Conservation (phyloP, 768 basidiomycete species). For the Strobilomyces dryophilus region DNA sequence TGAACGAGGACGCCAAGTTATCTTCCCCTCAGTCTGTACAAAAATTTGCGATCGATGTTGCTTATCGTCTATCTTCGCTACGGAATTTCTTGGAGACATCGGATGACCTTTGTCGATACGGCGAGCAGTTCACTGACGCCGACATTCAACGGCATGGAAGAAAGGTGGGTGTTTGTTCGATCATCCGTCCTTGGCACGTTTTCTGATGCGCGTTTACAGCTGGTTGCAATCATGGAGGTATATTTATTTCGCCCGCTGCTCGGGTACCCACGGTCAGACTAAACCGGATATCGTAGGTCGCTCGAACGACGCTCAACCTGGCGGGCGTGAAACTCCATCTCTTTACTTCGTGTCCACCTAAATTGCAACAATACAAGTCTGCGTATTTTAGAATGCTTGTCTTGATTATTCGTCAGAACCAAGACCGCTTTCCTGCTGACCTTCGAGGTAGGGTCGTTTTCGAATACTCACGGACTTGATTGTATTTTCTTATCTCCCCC, state of each 20-base stretch:
- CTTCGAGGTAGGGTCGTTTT: slow-evolving; percentile 21
- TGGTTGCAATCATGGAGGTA: slow-evolving; percentile 52
- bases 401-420: slow-evolving; percentile 35
- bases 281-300: slow-evolving; percentile 33
- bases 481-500: not conserved
- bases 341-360: slow-evolving; percentile 42
- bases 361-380: slow-evolving; percentile 39
- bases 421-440: slow-evolving; percentile 22
- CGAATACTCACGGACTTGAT: not conserved
- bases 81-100: slow-evolving; percentile 28
- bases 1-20: slow-evolving; percentile 10
- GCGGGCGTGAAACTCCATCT: slow-evolving; percentile 41
- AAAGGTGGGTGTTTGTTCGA: slow-evolving; percentile 18
- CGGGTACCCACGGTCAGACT: not conserved
- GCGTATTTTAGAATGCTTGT: slow-evolving; percentile 48
- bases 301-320: slow-evolving; percentile 42
- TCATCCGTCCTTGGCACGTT: not conserved
- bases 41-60: slow-evolving; percentile 28
- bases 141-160: slow-evolving; percentile 24
- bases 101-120: slow-evolving; percentile 21
- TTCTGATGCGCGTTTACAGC: slow-evolving; percentile 30
- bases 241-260: slow-evolving; percentile 13
- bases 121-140: slow-evolving; percentile 13
- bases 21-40: slow-evolving; percentile 16
- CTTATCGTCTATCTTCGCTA: slow-evolving; percentile 28